These are phyloP conservation scores for Coemansia sp. DNA, from an alignment of 192 early-diverging fungal genomes.

Conservation along the genomic window DNA sequence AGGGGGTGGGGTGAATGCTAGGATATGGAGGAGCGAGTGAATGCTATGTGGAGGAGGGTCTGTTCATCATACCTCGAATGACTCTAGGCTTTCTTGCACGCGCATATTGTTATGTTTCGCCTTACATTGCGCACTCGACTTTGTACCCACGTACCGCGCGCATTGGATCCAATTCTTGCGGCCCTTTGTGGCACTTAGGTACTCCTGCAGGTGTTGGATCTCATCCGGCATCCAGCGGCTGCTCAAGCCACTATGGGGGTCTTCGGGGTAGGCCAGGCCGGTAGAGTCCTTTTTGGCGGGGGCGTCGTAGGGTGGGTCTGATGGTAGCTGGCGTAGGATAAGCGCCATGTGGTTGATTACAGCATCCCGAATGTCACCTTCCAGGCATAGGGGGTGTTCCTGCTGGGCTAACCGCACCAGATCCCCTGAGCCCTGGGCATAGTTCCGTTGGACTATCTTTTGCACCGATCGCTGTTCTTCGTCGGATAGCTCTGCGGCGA, in stretches of 20 bases:
- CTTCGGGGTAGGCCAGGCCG: too few relatives aligned
- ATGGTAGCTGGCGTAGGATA: too few relatives aligned
- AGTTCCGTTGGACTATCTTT: background rate
- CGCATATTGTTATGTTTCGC: constrained; percentile 35
- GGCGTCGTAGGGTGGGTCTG: too few relatives aligned
- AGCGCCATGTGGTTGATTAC: background rate
- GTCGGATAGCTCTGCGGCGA: constrained; percentile 11
- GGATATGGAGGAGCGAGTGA: too few relatives aligned
- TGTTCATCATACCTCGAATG: too few relatives aligned
- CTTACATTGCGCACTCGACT: constrained; percentile 24
- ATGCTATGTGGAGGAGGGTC: too few relatives aligned
- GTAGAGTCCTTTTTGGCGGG: too few relatives aligned
- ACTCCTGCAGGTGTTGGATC: constrained; percentile 3
- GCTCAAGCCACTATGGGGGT: background rate
- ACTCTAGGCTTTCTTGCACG: background rate
- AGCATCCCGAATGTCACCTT: background rate
- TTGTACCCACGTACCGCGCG: background rate
- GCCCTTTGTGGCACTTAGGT: background rate
- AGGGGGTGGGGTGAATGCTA: too few relatives aligned
- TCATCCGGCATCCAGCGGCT: constrained; percentile 21
- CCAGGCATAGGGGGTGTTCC: constrained; percentile 7
- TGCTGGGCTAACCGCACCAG: too few relatives aligned
- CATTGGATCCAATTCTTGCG: constrained; percentile 3
- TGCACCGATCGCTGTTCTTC: constrained; percentile 12
- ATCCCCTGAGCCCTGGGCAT: too few relatives aligned